Evolutionary conservation across 1,284 basidiomycete species (phyloP).

Genomic region (Apiotrichum laibachii): DNA sequence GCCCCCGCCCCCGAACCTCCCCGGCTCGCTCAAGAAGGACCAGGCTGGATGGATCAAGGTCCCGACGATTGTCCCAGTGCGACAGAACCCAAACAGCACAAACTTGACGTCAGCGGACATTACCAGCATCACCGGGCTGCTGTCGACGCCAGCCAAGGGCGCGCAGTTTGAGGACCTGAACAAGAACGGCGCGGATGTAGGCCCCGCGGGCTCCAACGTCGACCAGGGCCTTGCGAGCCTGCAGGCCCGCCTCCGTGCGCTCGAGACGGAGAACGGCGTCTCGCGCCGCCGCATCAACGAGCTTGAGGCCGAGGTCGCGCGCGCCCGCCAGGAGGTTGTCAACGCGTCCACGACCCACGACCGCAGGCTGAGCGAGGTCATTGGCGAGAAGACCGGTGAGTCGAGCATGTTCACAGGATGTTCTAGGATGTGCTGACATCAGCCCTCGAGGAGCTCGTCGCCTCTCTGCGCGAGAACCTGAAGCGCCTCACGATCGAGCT

Average conservation of each 20-base stretch:
- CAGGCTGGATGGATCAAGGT: neutral
- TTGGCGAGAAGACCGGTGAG: conserved; percentile 79
- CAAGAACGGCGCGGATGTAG: conserved; percentile 38
- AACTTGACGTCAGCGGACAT: conserved; percentile 31
- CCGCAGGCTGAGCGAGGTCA: conserved; percentile 55
- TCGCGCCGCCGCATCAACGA: conserved; percentile 73
- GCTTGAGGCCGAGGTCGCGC: conserved; percentile 70
- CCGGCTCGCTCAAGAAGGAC: neutral
- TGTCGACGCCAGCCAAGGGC: conserved; percentile 49
- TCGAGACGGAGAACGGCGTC: conserved; percentile 76
- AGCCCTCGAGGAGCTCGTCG: conserved; percentile 75
- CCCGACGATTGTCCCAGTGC: neutral
- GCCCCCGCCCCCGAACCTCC: neutral
- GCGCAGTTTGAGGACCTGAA: conserved; percentile 30
- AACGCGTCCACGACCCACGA: conserved; percentile 34
- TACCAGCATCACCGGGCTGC: conserved; percentile 47
- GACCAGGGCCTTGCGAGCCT: conserved; percentile 39
- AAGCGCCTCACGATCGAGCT: conserved; percentile 72
- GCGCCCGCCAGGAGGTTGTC: conserved; percentile 52
- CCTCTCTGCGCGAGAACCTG: conserved; percentile 67
- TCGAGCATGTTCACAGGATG: neutral
- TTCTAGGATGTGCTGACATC: neutral
- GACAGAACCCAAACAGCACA: neutral
- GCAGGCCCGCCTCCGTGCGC: conserved; percentile 45
- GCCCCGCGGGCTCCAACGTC: conserved; percentile 24